phyloP scores from a whole-genome alignment of 768 basidiomycete genomes.

The Lactifluus piperatus region DNA sequence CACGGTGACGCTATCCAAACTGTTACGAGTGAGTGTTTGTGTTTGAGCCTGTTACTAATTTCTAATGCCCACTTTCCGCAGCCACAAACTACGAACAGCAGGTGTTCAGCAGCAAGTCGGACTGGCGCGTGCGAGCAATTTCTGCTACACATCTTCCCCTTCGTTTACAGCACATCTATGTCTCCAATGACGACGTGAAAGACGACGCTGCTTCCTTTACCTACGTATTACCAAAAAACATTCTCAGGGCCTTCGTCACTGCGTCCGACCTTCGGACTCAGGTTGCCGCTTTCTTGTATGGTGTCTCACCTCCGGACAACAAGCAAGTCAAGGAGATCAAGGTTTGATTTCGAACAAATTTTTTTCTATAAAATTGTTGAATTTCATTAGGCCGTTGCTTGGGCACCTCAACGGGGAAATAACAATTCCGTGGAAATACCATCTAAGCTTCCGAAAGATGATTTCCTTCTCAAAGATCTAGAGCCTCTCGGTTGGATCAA shows the following conservation, averaged over 20 bases:
- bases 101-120: conserved; percentile 98
- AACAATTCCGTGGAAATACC: conserved; percentile 94
- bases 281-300: conserved; percentile 90
- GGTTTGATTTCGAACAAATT: conserved; percentile 27
- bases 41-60: background rate
- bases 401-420: conserved; percentile 95
- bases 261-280: conserved; percentile 94
- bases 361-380: background rate
- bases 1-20: conserved; percentile 96
- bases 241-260: conserved; percentile 87
- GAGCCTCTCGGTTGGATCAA: conserved; percentile 96
- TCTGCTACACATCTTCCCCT: conserved; percentile 94
- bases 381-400: conserved; percentile 61
- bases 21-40: conserved; percentile 63
- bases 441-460: conserved; percentile 82
- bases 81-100: conserved; percentile 97
- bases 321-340: conserved; percentile 99
- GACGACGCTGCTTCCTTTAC: conserved; percentile 94
- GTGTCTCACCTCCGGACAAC: conserved; percentile 89
- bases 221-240: conserved; percentile 95
- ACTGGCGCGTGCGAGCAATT: conserved; percentile 98
- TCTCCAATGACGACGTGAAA: conserved; percentile 98
- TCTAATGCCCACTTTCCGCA: conserved; percentile 23
- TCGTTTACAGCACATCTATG: conserved; percentile 96
- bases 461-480: conserved; percentile 89